Conservation (phyloP, 179 eudicot genomes). For the Spergularia azorica region DNA sequence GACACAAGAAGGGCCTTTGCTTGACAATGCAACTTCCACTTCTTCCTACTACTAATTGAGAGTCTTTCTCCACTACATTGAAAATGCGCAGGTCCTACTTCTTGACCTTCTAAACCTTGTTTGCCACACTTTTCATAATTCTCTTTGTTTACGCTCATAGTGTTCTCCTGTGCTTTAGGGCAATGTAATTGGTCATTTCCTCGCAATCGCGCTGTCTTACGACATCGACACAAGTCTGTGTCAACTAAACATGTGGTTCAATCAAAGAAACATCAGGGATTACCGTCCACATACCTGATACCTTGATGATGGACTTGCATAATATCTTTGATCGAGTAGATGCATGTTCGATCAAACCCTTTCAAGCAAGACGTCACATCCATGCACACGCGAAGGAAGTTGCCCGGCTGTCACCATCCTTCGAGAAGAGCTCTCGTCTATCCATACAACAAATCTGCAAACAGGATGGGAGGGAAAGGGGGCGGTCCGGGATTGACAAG, state of each 20-base stretch:
- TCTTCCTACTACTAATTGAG: constrained; percentile 21
- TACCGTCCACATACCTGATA: constrained; percentile 13
- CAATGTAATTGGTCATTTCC: constrained; percentile 17
- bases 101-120: constrained; percentile 21
- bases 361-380: background rate
- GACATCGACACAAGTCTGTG: constrained; percentile 7
- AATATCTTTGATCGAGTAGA: constrained; percentile 11
- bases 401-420: too few species aligned
- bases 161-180: constrained; percentile 20
- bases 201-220: constrained; percentile 1
- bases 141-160: background rate
- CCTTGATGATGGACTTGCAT: constrained; percentile 1
- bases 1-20: constrained; percentile 37
- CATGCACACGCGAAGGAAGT: background rate
- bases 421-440: too few species aligned
- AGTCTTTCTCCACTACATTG: constrained; percentile 42
- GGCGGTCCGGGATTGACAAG: background rate
- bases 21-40: constrained; percentile 62
- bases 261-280: background rate
- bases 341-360: background rate
- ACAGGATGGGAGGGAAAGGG: background rate
- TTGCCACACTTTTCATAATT: constrained; percentile 11
- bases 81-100: constrained; percentile 39
- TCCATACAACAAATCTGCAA: too few species aligned
- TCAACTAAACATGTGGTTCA: constrained; percentile 5